Percentiles rank a stretch among this genome's conserved stretches.
phyloP scores from a whole-genome alignment of 169 alveolate genomes.

The Hepatocystis sp. region DNA sequence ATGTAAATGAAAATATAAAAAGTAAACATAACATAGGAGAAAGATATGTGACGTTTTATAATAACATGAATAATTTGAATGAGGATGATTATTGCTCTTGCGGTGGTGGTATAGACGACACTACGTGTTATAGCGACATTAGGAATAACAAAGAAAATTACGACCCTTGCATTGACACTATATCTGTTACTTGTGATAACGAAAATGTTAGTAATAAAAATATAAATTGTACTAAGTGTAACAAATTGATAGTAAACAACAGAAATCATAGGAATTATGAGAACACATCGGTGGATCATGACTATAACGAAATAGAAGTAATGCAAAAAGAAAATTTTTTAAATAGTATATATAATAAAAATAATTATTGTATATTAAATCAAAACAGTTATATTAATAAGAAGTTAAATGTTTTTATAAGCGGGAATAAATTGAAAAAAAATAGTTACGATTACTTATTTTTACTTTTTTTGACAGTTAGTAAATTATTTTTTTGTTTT shows the following conservation, averaged over 20 bases:
- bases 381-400: slow-evolving; percentile 31
- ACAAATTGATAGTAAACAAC: no score
- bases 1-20: slow-evolving; percentile 41
- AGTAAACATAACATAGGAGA: slow-evolving; percentile 19
- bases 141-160: no score
- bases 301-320: not conserved
- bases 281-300: no score
- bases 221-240: no score
- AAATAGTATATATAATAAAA: slow-evolving; percentile 13
- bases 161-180: no score
- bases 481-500: slow-evolving; percentile 65
- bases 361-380: slow-evolving; percentile 13
- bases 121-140: no score
- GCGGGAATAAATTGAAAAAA: slow-evolving; percentile 33
- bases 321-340: slow-evolving; percentile 8
- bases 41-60: slow-evolving; percentile 4
- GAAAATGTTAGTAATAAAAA: no score
- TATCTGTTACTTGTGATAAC: no score
- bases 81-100: no score
- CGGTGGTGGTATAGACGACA: no score
- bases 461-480: slow-evolving; percentile 48
- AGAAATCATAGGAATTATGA: no score
- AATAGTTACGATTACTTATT: slow-evolving; percentile 64
- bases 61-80: slow-evolving; percentile 5
- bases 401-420: slow-evolving; percentile 19